Base-by-base conservation (phyloP, 1,284 basidiomycete genomes). In the Cutaneotrichosporon arboriforme region DNA sequence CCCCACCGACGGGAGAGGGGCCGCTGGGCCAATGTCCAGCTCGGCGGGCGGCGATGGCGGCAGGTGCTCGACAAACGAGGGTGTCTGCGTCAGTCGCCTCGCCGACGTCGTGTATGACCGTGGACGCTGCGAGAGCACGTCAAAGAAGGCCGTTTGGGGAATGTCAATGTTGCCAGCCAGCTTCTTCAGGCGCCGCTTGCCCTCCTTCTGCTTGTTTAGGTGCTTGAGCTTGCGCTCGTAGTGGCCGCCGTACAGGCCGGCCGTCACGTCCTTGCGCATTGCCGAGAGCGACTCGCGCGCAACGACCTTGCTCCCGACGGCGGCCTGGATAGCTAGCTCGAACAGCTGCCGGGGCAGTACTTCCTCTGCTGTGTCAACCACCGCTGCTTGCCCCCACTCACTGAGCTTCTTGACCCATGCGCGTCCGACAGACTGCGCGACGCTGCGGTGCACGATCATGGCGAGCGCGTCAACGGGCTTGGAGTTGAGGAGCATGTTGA, bases 321-420 rank as follows among this genome's bases (percentile, higher is more conserved):
- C 64, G 1, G 76, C 90, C 69, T 93, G 90, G 51, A 94, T 91
- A 1, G 89, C 86, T 13, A 97, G 85, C 72, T 97, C 94, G 68
- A 94, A 97, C 53, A 94, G 77, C 72, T 97, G 94, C 43, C 88
- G 80, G 15, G 92, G 92, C 35, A 97, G 87, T 15, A 94, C 88
- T 63, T 88, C 86, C 74, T 87, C 88, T 91, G 57, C 14, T 23
- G 17, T 13, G 34, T 46, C n/a, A 54, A n/a, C n/a, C n/a, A n/a
- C n/a, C n/a, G n/a, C n/a, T n/a, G 33, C 43, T 37, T 37, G 17
- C 2, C 7, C 31, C 8, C 23, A 68, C 85, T 67, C 64, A 90
- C 89, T 87, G 49, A 97, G 81, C 72, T 93, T 91, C 74, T 87
- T 88, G 1, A 88, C 86, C 91, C 91, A 96, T 49, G 79, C 78